These are phyloP conservation scores for Royoungia palumana DNA, from an alignment of 768 basidiomycete genomes.

Conservation along the genomic window DNA sequence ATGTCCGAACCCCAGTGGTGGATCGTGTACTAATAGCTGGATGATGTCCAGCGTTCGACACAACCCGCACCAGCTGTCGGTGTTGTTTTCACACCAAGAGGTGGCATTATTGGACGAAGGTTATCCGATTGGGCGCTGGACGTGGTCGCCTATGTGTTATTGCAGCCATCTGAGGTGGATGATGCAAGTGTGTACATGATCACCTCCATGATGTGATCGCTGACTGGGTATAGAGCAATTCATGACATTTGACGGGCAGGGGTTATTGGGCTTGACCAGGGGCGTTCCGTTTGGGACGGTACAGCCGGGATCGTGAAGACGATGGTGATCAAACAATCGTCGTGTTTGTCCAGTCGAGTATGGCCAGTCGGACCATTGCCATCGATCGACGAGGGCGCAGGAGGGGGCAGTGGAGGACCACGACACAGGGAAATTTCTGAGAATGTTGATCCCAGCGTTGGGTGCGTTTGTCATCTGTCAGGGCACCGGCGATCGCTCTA, in stretches of 20 bases:
- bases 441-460: constrained; percentile 67
- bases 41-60: constrained; percentile 50
- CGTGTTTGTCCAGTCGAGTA: constrained; percentile 70
- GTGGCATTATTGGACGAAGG: constrained; percentile 82
- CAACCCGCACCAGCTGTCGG: too few species aligned
- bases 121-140: constrained; percentile 70
- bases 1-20: constrained; percentile 14
- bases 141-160: constrained; percentile 64
- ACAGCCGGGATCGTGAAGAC: constrained; percentile 61
- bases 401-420: constrained; percentile 21
- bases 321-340: constrained; percentile 61
- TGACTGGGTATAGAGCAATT: constrained; percentile 49
- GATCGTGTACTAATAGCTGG: background rate
- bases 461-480: constrained; percentile 56
- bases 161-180: constrained; percentile 79
- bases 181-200: constrained; percentile 50
- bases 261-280: too few species aligned
- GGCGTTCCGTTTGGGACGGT: constrained; percentile 59
- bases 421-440: constrained; percentile 37
- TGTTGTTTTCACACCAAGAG: constrained; percentile 56
- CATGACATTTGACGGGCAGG: constrained; percentile 58
- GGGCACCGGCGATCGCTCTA: constrained; percentile 40
- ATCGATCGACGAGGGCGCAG: background rate
- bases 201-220: background rate
- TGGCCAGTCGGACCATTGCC: constrained; percentile 15